Conservation (phyloP, 768 basidiomycete genomes). For the Amylocystis lapponica region DNA sequence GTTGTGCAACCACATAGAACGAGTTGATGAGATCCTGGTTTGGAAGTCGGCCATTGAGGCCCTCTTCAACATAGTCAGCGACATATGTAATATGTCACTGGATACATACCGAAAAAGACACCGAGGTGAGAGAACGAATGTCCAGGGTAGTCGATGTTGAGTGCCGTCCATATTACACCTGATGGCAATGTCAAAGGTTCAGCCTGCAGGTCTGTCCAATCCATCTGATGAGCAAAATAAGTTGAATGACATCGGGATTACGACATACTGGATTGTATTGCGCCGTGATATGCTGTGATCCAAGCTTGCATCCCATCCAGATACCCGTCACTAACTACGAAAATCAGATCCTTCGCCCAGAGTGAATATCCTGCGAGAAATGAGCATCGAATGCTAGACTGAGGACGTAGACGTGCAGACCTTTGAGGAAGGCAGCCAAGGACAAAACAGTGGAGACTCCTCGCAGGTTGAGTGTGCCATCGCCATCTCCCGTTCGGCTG, state of each 20-base stretch:
- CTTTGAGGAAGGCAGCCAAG: slow-evolving; percentile 77
- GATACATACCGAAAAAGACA: slow-evolving; percentile 77
- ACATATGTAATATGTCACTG: background rate
- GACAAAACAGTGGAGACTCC: slow-evolving; percentile 84
- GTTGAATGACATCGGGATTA: background rate
- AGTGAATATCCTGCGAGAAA: slow-evolving; percentile 62
- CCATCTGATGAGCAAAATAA: background rate
- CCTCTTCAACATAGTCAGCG: slow-evolving; percentile 70
- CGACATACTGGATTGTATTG: slow-evolving; percentile 54
- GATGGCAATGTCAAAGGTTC: slow-evolving; percentile 61
- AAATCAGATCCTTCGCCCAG: slow-evolving; percentile 93
- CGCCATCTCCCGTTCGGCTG: slow-evolving; percentile 55
- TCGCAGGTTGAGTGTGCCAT: slow-evolving; percentile 67
- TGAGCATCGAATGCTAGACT: background rate
- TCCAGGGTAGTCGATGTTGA: slow-evolving; percentile 93
- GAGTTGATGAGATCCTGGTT: slow-evolving; percentile 95
- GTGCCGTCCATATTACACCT: slow-evolving; percentile 92
- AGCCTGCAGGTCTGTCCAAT: slow-evolving; percentile 51
- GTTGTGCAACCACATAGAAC: slow-evolving; percentile 62
- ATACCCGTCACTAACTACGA: slow-evolving; percentile 85
- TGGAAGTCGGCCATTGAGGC: slow-evolving; percentile 88
- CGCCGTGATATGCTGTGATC: slow-evolving; percentile 77
- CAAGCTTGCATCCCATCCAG: slow-evolving; percentile 92
- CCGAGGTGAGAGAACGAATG: slow-evolving; percentile 97
- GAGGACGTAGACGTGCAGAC: slow-evolving; percentile 37